Evolutionary conservation across 1,139 yeast genomes (phyloP).

Genomic region (Pichia sp.): DNA sequence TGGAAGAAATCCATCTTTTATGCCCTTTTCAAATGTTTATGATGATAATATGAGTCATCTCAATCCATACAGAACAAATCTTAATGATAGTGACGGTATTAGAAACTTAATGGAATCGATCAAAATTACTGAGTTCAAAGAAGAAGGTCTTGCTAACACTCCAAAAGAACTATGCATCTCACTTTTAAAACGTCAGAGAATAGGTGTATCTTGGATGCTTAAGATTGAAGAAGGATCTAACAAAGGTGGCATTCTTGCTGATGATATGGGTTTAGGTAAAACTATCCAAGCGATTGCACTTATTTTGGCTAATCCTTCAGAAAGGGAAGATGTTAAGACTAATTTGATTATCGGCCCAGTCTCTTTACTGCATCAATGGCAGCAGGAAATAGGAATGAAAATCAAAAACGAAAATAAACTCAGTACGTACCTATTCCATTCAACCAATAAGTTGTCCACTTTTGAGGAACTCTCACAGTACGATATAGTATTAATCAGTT

Average conservation of each 20-base stretch:
- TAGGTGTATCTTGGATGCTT: conserved; percentile 79
- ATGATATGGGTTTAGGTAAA: conserved; percentile 94
- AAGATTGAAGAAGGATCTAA: conserved; percentile 56
- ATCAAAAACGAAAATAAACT: conserved; percentile 46
- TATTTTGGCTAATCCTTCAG: conserved; percentile 52
- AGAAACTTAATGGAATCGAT: conserved; percentile 60
- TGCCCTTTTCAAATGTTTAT: conserved; percentile 13
- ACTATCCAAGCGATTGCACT: conserved; percentile 78
- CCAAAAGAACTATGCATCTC: conserved; percentile 66
- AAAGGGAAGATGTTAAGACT: conserved; percentile 38
- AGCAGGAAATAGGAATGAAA: conserved; percentile 63
- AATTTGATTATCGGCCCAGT: conserved; percentile 85
- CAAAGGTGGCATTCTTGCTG: conserved; percentile 82
- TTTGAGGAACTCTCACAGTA: conserved; percentile 47
- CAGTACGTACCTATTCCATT: conserved; percentile 59
- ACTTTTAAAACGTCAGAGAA: conserved; percentile 76
- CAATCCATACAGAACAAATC: conserved; percentile 5
- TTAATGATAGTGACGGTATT: conserved; percentile 40
- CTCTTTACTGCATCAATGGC: conserved; percentile 80
- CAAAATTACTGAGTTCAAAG: conserved; percentile 50
- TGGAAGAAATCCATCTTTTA: neutral
- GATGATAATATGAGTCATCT: neutral
- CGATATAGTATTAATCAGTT: conserved; percentile 80
- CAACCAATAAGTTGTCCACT: conserved; percentile 37
- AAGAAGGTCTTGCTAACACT: conserved; percentile 55